These are phyloP conservation scores for Inonotus hispidus DNA, from an alignment of 1,284 basidiomycete genomes.

Conservation along the genomic window DNA sequence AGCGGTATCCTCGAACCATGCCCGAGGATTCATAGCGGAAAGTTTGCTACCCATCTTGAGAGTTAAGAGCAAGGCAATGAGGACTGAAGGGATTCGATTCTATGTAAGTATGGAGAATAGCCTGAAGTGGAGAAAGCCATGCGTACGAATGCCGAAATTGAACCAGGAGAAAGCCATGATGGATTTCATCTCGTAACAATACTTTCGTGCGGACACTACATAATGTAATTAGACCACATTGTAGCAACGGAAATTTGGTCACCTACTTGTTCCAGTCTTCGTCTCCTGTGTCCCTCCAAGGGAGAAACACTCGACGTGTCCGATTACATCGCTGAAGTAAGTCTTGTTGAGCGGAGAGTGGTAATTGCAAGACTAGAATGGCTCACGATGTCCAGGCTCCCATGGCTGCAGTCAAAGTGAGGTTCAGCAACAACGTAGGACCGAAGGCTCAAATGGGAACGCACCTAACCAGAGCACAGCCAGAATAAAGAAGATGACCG, in stretches of 20 bases:
- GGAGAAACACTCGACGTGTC: conserved; percentile 55
- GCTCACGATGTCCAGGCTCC: conserved; percentile 68
- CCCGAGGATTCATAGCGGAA: conserved; percentile 35
- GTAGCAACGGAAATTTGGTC: background rate
- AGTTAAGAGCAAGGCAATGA: conserved; percentile 39
- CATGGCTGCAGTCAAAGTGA: conserved; percentile 43
- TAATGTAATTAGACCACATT: conserved; percentile 14
- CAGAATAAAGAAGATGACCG: conserved; percentile 46
- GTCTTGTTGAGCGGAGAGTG: conserved; percentile 1
- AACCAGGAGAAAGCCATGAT: conserved; percentile 75
- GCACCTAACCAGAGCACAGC: conserved; percentile 63
- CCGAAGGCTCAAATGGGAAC: conserved; percentile 22
- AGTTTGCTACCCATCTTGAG: conserved; percentile 39
- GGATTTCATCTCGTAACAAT: conserved; percentile 74
- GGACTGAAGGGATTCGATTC: conserved; percentile 28
- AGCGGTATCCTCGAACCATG: conserved; percentile 45
- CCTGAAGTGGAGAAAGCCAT: conserved; percentile 24
- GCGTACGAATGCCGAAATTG: conserved; percentile 55
- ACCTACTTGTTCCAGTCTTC: conserved; percentile 51
- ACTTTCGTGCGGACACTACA: conserved; percentile 50
- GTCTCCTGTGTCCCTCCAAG: conserved; percentile 45
- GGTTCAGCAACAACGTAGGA: background rate
- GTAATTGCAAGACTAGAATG: background rate
- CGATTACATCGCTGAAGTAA: conserved; percentile 57
- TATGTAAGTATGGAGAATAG: background rate